phyloP scores from a whole-genome alignment of 345 rosid genomes.

The Bruguiera parviflora region DNA sequence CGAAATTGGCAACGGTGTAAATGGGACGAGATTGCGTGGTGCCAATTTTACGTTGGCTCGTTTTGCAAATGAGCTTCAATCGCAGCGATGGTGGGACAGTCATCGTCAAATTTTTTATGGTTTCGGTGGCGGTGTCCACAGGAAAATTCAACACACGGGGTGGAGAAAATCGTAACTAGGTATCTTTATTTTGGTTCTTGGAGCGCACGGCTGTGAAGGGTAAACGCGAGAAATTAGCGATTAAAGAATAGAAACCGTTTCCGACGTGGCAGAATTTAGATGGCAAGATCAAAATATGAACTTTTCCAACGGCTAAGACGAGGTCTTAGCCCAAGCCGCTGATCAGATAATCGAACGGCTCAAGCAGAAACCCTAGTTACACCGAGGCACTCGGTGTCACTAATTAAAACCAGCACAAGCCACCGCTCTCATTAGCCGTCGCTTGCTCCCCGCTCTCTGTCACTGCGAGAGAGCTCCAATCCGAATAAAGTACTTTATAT shows the following conservation, averaged over 20 bases:
- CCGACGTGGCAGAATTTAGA: neutral
- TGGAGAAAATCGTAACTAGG: no score
- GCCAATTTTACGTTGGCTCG: no score
- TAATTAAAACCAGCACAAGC: constrained; percentile 6
- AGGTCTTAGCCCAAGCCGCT: neutral
- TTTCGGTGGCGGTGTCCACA: no score
- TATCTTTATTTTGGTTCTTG: neutral
- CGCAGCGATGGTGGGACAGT: no score
- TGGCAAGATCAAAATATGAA: neutral
- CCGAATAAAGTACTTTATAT: neutral
- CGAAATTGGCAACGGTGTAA: no score
- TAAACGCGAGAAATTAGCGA: neutral
- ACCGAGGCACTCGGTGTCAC: neutral
- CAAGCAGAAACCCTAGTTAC: constrained; percentile 3
- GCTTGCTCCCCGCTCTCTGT: neutral
- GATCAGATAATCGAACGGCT: neutral
- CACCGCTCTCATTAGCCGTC: neutral
- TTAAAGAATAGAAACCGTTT: no score
- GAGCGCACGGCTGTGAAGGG: neutral
- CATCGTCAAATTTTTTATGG: no score
- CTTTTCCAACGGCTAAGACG: neutral
- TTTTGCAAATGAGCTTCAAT: no score
- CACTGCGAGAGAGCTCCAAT: constrained; percentile 13
- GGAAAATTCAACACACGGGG: no score
- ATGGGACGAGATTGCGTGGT: no score